Base-by-base conservation (phyloP, 1,284 basidiomycete species). In the Ceratorhiza oryzae-sativae region DNA sequence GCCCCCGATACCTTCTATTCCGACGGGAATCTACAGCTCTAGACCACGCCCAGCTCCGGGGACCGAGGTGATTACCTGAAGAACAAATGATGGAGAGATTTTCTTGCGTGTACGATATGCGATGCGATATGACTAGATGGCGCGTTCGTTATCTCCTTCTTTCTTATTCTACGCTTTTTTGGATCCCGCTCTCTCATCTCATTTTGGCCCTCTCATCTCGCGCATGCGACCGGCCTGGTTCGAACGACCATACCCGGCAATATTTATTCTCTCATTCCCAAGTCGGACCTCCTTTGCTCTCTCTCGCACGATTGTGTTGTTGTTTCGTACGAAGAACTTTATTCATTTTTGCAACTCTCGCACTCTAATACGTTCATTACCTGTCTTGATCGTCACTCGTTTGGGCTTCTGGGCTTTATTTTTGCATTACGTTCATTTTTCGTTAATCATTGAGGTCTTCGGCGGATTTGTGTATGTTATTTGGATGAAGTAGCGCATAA, bases 21-120 rank as follows among this genome's bases (percentile, higher is more conserved):
- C 65, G 6, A 68, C 65, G 1, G 65, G 65, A 23, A 53, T 68
- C 3, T 68, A 68, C 32, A 68, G 65, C 25, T 41, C 30, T n/a
- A 27, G 53, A 32, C 34, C 36, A 13, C 34, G 65, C 12, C 18
- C 51, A 9, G 12, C 23, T 20, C 65, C 65, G 12, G 53, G 51
- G n/a, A 20, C 45, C 41, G 51, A 56, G 49, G 65, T 68, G 5
- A 39, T 68, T 27, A 56, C 65, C 4, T 68, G 42, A 42, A 60
- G 41, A 42, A 60, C 13, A 6, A 45, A 36, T 39, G n/a, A 25
- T 51, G 5, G 46, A 51, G 23, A 30, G 23, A 55, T 15, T n/a
- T 23, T 48, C 27, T n/a, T 27, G 2, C n/a, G 8, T 46, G 18
- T 46, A 45, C 41, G 63, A 48, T 67, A 48, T 55, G 48, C 63